A percentile compares a stretch with the other conserved stretches of the same genome.
These are phyloP conservation scores for Pseudomassariella vexata DNA, from an alignment of 2,329 filamentous ascomycete species.

Conservation along the genomic window DNA sequence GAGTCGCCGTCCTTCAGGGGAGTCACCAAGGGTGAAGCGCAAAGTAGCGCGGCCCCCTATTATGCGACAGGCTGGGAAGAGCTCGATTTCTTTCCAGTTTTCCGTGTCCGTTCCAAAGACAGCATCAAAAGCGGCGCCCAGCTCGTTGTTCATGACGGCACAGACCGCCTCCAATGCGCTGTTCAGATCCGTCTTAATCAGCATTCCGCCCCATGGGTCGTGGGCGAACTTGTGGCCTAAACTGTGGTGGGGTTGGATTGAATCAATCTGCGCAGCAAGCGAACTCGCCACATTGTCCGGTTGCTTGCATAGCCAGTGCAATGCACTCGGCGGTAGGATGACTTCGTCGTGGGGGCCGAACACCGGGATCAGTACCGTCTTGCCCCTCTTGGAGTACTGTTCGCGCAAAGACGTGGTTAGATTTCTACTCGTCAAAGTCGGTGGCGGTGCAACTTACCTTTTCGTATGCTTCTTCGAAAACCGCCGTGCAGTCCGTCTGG, in stretches of 20 bases:
- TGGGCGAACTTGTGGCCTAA: conserved; percentile 25
- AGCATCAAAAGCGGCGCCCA: conserved; percentile 26
- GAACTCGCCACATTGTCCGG: conserved; percentile 30
- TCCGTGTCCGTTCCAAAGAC: conserved; percentile 26
- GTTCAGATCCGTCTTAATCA: conserved; percentile 31
- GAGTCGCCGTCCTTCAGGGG: conserved; percentile 18
- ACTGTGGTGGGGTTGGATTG: conserved; percentile 29
- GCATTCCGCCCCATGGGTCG: conserved; percentile 17
- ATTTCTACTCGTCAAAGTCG: not conserved
- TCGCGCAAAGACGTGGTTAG: not conserved
- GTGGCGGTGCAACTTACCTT: conserved; percentile 10
- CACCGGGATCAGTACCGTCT: conserved; percentile 33
- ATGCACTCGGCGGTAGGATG: conserved; percentile 31
- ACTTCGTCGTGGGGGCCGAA: conserved; percentile 32
- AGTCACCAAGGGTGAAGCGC: conserved; percentile 18
- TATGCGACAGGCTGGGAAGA: conserved; percentile 18
- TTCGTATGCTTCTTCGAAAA: conserved; percentile 15
- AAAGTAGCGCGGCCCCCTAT: conserved; percentile 21
- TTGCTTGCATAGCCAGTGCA: conserved; percentile 34
- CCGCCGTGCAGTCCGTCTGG: conserved; percentile 10
- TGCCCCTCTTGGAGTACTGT: conserved; percentile 36
- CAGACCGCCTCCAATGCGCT: conserved; percentile 26
- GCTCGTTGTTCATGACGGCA: conserved; percentile 27
- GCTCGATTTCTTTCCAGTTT: conserved; percentile 27
- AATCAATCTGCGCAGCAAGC: conserved; percentile 29